Evolutionary conservation across 208 protist species (phyloP), one percentile per base, ranked within the genome.

Genomic region (Trypanosoma lewisi): DNA sequence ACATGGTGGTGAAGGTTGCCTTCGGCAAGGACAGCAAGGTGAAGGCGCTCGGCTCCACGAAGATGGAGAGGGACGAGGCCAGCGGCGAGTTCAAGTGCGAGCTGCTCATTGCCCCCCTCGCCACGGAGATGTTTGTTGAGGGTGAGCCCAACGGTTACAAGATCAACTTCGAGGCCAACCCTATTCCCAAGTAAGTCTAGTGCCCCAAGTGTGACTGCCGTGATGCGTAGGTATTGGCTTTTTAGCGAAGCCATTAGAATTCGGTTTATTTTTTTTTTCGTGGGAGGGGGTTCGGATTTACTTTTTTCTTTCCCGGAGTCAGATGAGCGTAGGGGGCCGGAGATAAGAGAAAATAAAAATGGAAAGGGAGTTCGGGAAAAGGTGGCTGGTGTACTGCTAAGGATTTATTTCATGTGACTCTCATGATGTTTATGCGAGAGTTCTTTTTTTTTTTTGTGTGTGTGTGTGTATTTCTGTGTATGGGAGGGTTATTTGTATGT

Each of bases 101-200:
- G 63, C 55, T 93, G 31, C 16, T 66, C 23, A 71, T 93, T 30
- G 74, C 72, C 12, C 87, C 87, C 4, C 49, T 59, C 37, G 57
- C 31, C 31, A 90, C 83, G 23, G 81, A 91, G 65, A 80, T 87
- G 81, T 91, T 93, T 51, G 83, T 93, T 53, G 69, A 86, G 63
- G 87, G 87, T 11, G 70, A 73, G 57, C 77, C 78, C 45, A 90
- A 90, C 63, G 83, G 83, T 63, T 93, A 83, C 83, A 93, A 89
- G 76, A 84, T 89, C 61, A 77, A 70, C 72, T 89, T 85, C 61
- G 78, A 85, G 68, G 85, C 85, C 1, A 62, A 64, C 45, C 55
- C 58, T 19, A 5, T 60, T 28, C 31, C 37, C 21, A 47, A 44
- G 37, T 60, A 60, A 21, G 1, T 23, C 42, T 23, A 19, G 42